These are phyloP conservation scores for Trametes coccinea DNA, from an alignment of 768 basidiomycete genomes.

Conservation along the genomic window DNA sequence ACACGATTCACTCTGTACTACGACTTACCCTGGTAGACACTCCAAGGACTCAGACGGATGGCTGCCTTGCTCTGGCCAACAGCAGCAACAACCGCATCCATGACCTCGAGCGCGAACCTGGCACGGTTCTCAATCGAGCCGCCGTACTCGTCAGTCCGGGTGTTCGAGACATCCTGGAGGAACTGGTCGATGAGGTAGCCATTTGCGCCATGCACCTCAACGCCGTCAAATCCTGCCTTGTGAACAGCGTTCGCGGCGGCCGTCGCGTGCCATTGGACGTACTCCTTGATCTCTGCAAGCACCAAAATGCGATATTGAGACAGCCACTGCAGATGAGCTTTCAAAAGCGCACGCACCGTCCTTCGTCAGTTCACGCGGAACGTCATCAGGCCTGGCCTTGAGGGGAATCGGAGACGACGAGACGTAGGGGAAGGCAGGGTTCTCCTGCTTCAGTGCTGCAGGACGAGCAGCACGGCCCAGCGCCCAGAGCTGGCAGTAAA, in stretches of 20 bases:
- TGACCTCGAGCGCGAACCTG: conserved; percentile 46
- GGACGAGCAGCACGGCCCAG: conserved; percentile 45
- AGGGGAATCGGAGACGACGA: conserved; percentile 28
- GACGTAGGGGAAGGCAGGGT: conserved; percentile 25
- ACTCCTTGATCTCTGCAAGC: conserved; percentile 37
- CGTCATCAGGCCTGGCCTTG: conserved; percentile 6
- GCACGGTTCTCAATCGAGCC: conserved; percentile 48
- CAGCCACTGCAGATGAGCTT: neutral
- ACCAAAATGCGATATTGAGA: neutral
- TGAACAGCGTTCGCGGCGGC: conserved; percentile 33
- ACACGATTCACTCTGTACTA: neutral
- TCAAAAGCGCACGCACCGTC: conserved; percentile 13
- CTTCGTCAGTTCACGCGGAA: conserved; percentile 29
- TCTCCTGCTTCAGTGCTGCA: conserved; percentile 38
- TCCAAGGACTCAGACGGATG: conserved; percentile 42
- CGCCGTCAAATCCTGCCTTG: conserved; percentile 31
- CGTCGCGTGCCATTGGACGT: conserved; percentile 33
- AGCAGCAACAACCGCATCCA: conserved; percentile 38
- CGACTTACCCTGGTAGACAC: conserved; percentile 15
- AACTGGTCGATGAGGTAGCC: conserved; percentile 44
- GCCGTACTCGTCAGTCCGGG: conserved; percentile 50
- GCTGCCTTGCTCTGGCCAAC: conserved; percentile 42
- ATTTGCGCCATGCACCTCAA: conserved; percentile 31
- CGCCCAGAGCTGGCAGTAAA: conserved; percentile 60
- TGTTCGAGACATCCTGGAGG: conserved; percentile 40